Base-by-base conservation (phyloP, 805 yeast species). In the Spathaspora hagerdaliae region DNA sequence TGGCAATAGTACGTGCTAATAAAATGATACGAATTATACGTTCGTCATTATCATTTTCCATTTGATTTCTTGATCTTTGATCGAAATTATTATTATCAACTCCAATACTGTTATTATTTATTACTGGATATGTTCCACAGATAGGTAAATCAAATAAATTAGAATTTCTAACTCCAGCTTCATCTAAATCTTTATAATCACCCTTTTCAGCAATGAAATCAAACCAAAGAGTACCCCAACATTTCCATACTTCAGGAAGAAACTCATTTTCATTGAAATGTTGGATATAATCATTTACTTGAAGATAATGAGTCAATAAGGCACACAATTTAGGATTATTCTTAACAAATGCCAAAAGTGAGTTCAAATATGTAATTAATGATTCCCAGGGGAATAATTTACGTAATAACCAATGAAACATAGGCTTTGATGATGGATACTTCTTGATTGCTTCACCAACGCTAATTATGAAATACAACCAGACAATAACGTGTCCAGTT, bases 161-260 rank as follows among this genome's bases (percentile, higher is more conserved):
- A 29, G 55, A 49, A 46, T 75, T 78, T 39, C 63, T 61, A n/a
- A 83, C 76, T 8, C 90, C 89, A 3, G 83, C 78, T 19, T 74
- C 73, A 39, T 64, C 71, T 32, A 71, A 64, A 39, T 69, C 75
- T 36, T 64, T 64, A 51, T 75, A 77, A 51, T 81, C 86, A 5
- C 67, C 69, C 56, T 84, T 85, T 38, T 72, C 59, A 12, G 68
- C 57, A 35, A 86, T 68, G 26, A 68, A 66, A 61, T 86, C 91
- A 63, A 79, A 87, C 92, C 94, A 86, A 36, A 87, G 59, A 0
- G 89, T 78, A 2, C 95, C 95, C 89, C 92, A 85, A 56, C 90
- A 82, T 58, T 82, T 83, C 91, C 91, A 86, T 15, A 82, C 85
- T 62, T 87, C 95, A 37, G 86, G 81, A 41, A 86, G 65, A 38